Percentiles rank a stretch among this genome's conserved stretches.
Conservation (phyloP, 169 alveolate genomes). For the Plasmodium gallinaceum region DNA sequence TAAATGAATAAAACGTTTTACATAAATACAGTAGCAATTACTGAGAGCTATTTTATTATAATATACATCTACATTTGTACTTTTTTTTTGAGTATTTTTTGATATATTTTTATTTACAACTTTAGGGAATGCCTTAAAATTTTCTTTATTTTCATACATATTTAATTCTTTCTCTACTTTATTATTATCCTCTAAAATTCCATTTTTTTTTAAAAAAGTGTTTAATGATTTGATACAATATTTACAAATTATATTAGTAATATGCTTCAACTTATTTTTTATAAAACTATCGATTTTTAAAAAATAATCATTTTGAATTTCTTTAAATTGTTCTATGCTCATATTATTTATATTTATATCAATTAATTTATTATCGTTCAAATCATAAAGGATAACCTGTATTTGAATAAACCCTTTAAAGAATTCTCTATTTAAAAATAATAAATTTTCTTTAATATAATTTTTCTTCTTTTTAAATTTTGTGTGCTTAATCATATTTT, state of each 20-base stretch:
- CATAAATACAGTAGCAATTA: conserved; percentile 35
- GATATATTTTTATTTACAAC: background rate
- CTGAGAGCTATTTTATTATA: conserved; percentile 50
- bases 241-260: conserved; percentile 21
- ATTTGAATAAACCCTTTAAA: conserved; percentile 36
- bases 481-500: conserved; percentile 18
- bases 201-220: conserved; percentile 10
- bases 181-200: background rate
- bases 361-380: conserved; percentile 7
- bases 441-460: conserved; percentile 42
- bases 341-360: conserved; percentile 49
- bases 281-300: conserved; percentile 12
- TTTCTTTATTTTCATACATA: background rate
- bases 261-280: conserved; percentile 24
- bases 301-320: conserved; percentile 36
- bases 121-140: background rate
- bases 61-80: conserved; percentile 14
- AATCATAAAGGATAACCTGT: conserved; percentile 9
- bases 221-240: conserved; percentile 34
- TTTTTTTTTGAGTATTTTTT: background rate
- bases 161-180: background rate
- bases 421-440: conserved; percentile 26
- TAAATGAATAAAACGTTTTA: conserved; percentile 34
- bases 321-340: conserved; percentile 32
- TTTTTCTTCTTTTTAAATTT: conserved; percentile 38